Percentiles rank a stretch among this genome's conserved stretches.
Evolutionary conservation across 2,329 filamentous ascomycete genomes (phyloP).

Genomic region (Amylocarpus encephaloides): DNA sequence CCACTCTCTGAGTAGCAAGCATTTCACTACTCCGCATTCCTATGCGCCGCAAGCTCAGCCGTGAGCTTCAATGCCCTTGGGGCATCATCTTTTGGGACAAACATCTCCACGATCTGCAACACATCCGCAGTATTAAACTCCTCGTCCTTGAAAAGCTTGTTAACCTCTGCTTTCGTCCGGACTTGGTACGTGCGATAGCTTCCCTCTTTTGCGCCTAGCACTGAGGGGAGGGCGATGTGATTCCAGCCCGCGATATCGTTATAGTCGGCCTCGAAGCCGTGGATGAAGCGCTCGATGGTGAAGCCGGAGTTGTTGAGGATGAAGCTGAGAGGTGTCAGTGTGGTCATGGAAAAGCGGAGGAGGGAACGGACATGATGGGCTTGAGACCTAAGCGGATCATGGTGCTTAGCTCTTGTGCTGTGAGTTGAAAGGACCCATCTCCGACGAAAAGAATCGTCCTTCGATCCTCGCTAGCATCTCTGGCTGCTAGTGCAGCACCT

Average conservation of each 20-base stretch:
- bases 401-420: slow-evolving; percentile 75
- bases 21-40: slow-evolving; percentile 40
- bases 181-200: slow-evolving; percentile 58
- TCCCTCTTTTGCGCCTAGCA: slow-evolving; percentile 57
- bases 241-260: slow-evolving; percentile 77
- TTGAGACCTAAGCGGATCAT: slow-evolving; percentile 71
- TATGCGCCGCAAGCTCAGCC: slow-evolving; percentile 62
- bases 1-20: no score
- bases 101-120: slow-evolving; percentile 71
- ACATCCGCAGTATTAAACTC: slow-evolving; percentile 52
- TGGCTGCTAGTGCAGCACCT: slow-evolving; percentile 68
- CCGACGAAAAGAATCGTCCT: slow-evolving; percentile 82
- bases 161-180: slow-evolving; percentile 63
- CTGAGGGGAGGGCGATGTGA: slow-evolving; percentile 59
- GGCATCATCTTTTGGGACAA: slow-evolving; percentile 74
- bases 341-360: slow-evolving; percentile 1
- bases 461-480: slow-evolving; percentile 52
- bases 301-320: slow-evolving; percentile 84
- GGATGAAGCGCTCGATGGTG: slow-evolving; percentile 84
- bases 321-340: slow-evolving; percentile 43
- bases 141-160: slow-evolving; percentile 56
- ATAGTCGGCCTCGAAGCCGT: slow-evolving; percentile 72
- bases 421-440: slow-evolving; percentile 81
- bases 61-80: slow-evolving; percentile 64
- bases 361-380: slow-evolving; percentile 56